These are phyloP conservation scores for Solanum corneliomulleri DNA, from an alignment of 257 asterid genomes.

Conservation along the genomic window DNA sequence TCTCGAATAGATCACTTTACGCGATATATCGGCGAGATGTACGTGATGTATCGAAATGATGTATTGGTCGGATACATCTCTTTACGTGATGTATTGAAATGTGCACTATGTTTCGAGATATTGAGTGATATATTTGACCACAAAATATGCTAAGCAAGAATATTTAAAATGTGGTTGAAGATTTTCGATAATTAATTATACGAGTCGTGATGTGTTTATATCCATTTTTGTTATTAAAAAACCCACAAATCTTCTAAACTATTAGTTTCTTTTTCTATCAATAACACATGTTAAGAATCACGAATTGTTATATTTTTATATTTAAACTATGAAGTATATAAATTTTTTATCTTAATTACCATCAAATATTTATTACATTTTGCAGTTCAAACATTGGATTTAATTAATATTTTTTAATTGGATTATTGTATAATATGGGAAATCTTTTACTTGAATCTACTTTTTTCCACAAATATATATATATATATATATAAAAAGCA, in stretches of 20 bases:
- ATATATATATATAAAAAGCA: neutral
- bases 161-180: neutral
- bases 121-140: neutral
- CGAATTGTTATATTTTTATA: fast-evolving
- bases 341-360: neutral
- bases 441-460: neutral
- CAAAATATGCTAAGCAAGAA: neutral
- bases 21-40: neutral
- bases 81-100: neutral
- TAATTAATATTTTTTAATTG: too few relatives aligned
- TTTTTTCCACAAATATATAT: neutral
- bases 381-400: neutral
- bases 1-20: neutral
- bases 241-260: too few relatives aligned
- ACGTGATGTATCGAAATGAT: neutral
- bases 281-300: too few relatives aligned
- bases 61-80: neutral
- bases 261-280: too few relatives aligned
- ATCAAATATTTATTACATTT: too few relatives aligned
- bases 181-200: too few relatives aligned
- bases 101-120: neutral
- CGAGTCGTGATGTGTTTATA: neutral
- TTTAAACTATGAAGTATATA: too few relatives aligned
- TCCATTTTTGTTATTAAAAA: too few relatives aligned
- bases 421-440: neutral